These are phyloP conservation scores for Microstroma glucosiphilum DNA, from an alignment of 1,284 basidiomycete species.

Conservation along the genomic window DNA sequence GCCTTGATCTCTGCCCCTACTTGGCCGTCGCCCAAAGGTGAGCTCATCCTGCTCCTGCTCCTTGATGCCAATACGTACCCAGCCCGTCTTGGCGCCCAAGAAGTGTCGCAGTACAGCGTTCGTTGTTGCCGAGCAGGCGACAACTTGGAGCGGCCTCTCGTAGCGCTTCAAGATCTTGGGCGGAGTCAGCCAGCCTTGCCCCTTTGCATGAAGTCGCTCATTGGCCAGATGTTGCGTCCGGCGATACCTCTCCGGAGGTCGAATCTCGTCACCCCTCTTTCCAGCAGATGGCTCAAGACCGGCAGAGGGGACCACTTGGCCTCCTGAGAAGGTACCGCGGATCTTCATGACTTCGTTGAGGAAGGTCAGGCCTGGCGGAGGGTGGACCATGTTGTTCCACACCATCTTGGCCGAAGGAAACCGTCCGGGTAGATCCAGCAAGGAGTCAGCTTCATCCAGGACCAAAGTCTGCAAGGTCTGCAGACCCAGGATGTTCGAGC, in stretches of 20 bases:
- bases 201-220: not conserved
- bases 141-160: conserved; percentile 37
- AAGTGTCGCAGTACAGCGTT: conserved; percentile 49
- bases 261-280: conserved; percentile 24
- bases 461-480: conserved; percentile 37
- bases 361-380: conserved; percentile 35
- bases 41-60: conserved; percentile 18
- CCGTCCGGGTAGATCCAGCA: conserved; percentile 42
- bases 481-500: conserved; percentile 33
- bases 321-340: conserved; percentile 38
- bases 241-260: conserved; percentile 33
- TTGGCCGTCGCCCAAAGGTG: conserved; percentile 13
- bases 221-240: conserved; percentile 25
- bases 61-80: conserved; percentile 40
- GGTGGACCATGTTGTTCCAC: conserved; percentile 43
- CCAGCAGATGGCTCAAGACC: conserved; percentile 37
- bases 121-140: conserved; percentile 43
- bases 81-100: conserved; percentile 45
- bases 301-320: conserved; percentile 27
- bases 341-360: conserved; percentile 38
- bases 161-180: not conserved
- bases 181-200: not conserved
- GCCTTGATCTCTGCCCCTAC: conserved; percentile 3
- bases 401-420: conserved; percentile 41
- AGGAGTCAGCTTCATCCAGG: conserved; percentile 45